These are phyloP conservation scores for Cadophora luteo-olivacea DNA, from an alignment of 2,329 filamentous ascomycete genomes.

Conservation along the genomic window DNA sequence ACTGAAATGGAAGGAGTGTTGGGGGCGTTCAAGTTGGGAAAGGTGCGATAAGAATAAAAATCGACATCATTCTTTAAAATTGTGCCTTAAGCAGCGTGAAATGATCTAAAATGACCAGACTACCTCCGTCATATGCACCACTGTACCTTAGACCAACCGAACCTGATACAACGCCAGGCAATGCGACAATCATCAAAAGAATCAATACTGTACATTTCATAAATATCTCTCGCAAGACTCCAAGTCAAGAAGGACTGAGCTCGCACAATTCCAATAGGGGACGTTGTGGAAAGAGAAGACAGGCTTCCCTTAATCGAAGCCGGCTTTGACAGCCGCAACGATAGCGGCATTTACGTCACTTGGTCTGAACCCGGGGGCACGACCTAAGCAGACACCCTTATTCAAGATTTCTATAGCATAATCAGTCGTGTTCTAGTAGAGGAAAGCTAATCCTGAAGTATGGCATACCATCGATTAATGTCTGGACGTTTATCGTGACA, in stretches of 20 bases:
- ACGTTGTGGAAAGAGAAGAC: not conserved
- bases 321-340: conserved; percentile 33
- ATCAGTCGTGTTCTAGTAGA: conserved; percentile 1
- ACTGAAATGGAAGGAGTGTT: not conserved
- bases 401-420: conserved; percentile 38
- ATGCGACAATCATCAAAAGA: not conserved
- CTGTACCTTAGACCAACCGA: not conserved
- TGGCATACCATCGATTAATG: conserved; percentile 43
- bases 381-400: conserved; percentile 42
- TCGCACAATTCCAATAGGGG: not conserved
- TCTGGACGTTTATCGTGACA: conserved; percentile 43
- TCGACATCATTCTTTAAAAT: not conserved
- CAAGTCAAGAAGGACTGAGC: not conserved
- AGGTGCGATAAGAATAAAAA: not conserved
- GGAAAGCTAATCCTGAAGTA: not conserved
- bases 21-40: not conserved
- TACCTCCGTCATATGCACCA: not conserved
- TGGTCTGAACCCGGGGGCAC: conserved; percentile 42
- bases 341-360: conserved; percentile 45
- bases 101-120: not conserved
- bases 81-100: not conserved
- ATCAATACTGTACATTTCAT: not conserved
- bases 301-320: conserved; percentile 18
- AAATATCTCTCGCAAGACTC: not conserved
- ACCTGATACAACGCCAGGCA: not conserved